Conservation (phyloP, 1,284 basidiomycete species). For the Microbotryum silenes-acaulis region DNA sequence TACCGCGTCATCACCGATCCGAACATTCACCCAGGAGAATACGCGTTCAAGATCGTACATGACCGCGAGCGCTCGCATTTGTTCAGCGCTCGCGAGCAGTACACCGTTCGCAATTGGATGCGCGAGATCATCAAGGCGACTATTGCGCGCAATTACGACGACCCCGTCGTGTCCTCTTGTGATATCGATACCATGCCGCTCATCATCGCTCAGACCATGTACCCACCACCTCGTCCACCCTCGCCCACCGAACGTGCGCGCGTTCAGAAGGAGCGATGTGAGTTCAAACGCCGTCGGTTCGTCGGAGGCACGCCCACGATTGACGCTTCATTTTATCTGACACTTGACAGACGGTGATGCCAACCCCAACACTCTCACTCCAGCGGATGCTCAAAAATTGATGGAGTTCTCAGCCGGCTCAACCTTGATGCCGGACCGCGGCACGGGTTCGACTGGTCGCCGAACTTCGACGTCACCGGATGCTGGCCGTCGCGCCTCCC, state of each 20-base stretch:
- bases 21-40: conserved; percentile 81
- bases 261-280: conserved; percentile 59
- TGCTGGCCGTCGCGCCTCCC: too few relatives aligned
- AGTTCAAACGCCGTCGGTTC: not conserved
- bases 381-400: conserved; percentile 43
- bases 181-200: conserved; percentile 96
- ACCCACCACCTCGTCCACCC: conserved; percentile 86
- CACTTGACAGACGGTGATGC: conserved; percentile 48
- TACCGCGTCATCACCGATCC: conserved; percentile 93
- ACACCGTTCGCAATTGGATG: conserved; percentile 90
- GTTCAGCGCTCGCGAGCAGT: conserved; percentile 84
- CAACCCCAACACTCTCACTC: conserved; percentile 82
- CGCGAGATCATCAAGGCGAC: conserved; percentile 99
- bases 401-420: conserved; percentile 31
- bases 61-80: conserved; percentile 78
- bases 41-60: conserved; percentile 92
- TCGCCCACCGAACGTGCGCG: conserved; percentile 80
- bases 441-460: conserved; percentile 28
- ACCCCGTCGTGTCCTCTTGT: conserved; percentile 91
- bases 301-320: not conserved
- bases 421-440: conserved; percentile 34
- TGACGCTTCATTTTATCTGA: too few relatives aligned
- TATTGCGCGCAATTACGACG: conserved; percentile 82
- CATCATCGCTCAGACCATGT: conserved; percentile 90
- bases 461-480: conserved; percentile 37